Base-by-base conservation (phyloP, 2,329 filamentous ascomycete genomes). In the Coniochaeta sp. region DNA sequence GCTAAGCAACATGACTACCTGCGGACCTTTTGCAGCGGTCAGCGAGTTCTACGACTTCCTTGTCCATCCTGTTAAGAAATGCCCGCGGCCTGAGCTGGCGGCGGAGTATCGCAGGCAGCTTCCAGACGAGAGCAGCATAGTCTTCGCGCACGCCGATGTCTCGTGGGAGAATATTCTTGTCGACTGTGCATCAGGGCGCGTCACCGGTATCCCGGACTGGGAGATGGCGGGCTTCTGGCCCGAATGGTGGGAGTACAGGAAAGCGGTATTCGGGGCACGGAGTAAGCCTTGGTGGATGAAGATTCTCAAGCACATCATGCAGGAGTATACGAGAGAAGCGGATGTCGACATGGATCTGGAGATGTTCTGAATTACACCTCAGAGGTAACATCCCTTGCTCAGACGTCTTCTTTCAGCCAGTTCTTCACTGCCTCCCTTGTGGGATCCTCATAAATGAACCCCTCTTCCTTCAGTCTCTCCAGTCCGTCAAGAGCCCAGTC, bases 201-300 rank as follows among this genome's bases (percentile, higher is more conserved):
- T 38, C 14, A 38, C 33, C 14, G 13, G 33, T 7, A 38, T 38
- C 13, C 33, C n/a, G 13, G 33, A 38, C 33, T n/a, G 33, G 33
- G 20, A 60, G 33, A 57, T 58, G 53, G 56, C 55, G 6, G 58
- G 58, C 7, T 57, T 56, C 26, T 59, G 57, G 57, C 57, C 57
- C 1, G 57, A 57, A 28, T 59, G 57, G 56, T 59, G 56, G 56
- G 56, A 58, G 26, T 58, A 55, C 35, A 52, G 56, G 50, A 57
- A 56, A 35, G 57, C 57, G 1, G 13, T 59, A 38, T 58, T 55
- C 48, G 57, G 55, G 4, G 33, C 27, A 10, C 55, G 57, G 22
- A 48, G 48, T 28, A 51, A 53, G 30, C 26, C 5, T 5, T 59
- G 56, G 56, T 58, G 57, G 57, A 46, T 31, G 6, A 12, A 54